Percentiles rank a stretch among this genome's conserved stretches.
phyloP scores from a whole-genome alignment of 441 rosid species.

The Jatropha podagrica region DNA sequence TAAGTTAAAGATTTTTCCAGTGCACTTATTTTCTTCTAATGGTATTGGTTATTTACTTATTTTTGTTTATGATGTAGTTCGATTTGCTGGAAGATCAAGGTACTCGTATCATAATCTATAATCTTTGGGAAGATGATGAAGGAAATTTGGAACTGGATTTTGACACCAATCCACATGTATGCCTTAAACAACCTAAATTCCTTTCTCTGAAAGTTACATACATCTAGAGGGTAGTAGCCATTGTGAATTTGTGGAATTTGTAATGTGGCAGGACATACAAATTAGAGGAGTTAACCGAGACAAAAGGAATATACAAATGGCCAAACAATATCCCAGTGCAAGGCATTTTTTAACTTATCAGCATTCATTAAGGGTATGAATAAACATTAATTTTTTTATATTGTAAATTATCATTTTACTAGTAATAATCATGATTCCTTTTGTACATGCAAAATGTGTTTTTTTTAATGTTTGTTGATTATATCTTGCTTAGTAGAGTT shows the following conservation, averaged over 20 bases:
- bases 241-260: neutral
- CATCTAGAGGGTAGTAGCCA: neutral
- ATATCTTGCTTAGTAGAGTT: constrained; percentile 40
- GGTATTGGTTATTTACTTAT: neutral
- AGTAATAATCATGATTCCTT: too few relatives aligned
- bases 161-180: constrained; percentile 53
- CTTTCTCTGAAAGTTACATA: neutral
- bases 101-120: constrained; percentile 61
- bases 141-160: constrained; percentile 66
- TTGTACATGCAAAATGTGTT: neutral
- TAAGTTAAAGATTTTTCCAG: constrained; percentile 5
- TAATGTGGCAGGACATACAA: constrained; percentile 65
- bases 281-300: constrained; percentile 71
- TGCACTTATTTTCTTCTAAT: neutral
- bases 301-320: constrained; percentile 65
- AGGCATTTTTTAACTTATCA: constrained; percentile 62
- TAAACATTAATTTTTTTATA: neutral
- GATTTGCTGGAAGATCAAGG: constrained; percentile 45
- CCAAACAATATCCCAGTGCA: constrained; percentile 54
- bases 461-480: constrained; percentile 1
- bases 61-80: constrained; percentile 43
- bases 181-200: constrained; percentile 1
- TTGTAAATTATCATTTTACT: too few relatives aligned
- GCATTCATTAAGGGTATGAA: constrained; percentile 67
- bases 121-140: constrained; percentile 81